Percentiles rank a stretch among this genome's conserved stretches.
phyloP scores from a whole-genome alignment of 495 filamentous ascomycete genomes.

The Penicillium atrosanguineum region DNA sequence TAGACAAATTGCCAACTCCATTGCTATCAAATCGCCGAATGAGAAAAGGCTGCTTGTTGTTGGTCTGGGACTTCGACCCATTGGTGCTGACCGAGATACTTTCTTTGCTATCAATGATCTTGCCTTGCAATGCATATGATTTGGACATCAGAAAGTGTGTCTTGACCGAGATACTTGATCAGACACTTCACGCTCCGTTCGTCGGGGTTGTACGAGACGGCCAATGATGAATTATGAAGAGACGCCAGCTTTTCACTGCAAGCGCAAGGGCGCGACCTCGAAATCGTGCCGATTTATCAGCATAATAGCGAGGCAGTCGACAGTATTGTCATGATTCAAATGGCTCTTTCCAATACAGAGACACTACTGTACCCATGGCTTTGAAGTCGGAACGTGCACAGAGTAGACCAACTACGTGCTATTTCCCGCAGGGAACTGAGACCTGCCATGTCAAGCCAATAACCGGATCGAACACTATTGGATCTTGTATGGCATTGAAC shows the following conservation, averaged over 20 bases:
- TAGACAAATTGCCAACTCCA: constrained; percentile 79
- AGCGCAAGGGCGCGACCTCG: not conserved
- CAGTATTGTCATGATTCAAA: not conserved
- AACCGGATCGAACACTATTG: too few species aligned
- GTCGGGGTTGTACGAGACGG: not conserved
- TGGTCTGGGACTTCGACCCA: constrained; percentile 72
- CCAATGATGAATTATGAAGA: not conserved
- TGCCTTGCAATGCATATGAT: constrained; percentile 63
- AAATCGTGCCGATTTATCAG: not conserved
- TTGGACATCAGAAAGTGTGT: not conserved
- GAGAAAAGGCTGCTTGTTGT: constrained; percentile 80
- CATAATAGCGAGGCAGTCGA: not conserved
- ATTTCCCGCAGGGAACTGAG: too few species aligned
- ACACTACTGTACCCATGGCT: not conserved
- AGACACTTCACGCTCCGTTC: not conserved
- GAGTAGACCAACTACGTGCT: too few species aligned
- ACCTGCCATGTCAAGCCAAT: too few species aligned
- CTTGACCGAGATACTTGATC: not conserved
- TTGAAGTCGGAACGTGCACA: not conserved
- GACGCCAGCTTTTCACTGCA: not conserved
- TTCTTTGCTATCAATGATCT: constrained; percentile 85
- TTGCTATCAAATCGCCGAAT: constrained; percentile 66
- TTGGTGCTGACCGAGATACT: constrained; percentile 60
- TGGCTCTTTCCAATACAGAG: not conserved
- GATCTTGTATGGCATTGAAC: too few species aligned